Conservation (phyloP, 768 basidiomycete species). For the Dictyophora rubrovolvata region DNA sequence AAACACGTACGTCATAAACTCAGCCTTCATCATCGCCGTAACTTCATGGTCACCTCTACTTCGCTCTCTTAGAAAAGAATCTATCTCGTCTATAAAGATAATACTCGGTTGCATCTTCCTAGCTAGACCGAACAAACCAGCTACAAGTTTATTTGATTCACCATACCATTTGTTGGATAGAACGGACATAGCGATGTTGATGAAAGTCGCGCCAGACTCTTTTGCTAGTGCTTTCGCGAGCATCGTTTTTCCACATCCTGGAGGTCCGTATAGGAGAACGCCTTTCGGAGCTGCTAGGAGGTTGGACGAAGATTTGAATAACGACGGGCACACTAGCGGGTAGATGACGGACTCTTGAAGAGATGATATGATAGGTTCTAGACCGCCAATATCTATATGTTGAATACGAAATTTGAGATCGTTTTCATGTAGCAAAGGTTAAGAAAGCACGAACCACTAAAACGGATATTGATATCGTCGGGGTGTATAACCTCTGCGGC, state of each 20-base stretch:
- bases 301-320: conserved; percentile 73
- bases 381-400: conserved; percentile 74
- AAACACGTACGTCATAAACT: conserved; percentile 74
- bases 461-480: conserved; percentile 72
- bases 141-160: conserved; percentile 91
- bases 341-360: conserved; percentile 94
- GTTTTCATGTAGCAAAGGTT: not conserved
- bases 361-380: conserved; percentile 81
- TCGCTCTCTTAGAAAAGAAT: conserved; percentile 85
- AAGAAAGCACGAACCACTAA: conserved; percentile 43
- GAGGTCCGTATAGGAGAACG: conserved; percentile 90
- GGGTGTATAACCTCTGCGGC: conserved; percentile 90
- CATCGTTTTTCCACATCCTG: conserved; percentile 99
- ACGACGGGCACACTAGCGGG: conserved; percentile 80
- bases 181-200: conserved; percentile 70
- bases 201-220: conserved; percentile 94
- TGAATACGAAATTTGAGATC: conserved; percentile 6
- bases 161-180: conserved; percentile 81
- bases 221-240: conserved; percentile 97
- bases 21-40: conserved; percentile 97
- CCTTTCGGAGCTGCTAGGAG: conserved; percentile 91
- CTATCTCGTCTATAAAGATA: conserved; percentile 99
- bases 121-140: conserved; percentile 88
- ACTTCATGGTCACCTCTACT: conserved; percentile 90
- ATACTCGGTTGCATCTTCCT: conserved; percentile 89